Evolutionary conservation across 257 asterid species (phyloP).

Genomic region (Henckelia pumila): DNA sequence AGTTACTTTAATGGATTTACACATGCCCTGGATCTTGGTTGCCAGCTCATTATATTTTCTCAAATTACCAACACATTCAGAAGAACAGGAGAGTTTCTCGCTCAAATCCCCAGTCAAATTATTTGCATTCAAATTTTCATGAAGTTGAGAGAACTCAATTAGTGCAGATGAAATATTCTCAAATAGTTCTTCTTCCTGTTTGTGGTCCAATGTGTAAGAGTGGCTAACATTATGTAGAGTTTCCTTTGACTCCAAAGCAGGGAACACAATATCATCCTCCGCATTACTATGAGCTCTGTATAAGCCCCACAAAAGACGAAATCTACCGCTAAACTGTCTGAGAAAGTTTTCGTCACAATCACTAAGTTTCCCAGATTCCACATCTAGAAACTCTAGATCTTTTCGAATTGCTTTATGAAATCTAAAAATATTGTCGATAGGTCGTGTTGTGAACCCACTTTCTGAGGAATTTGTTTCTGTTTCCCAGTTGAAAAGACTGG

Average conservation of each 20-base stretch:
- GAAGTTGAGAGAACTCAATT: conserved; percentile 62
- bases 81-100: conserved; percentile 32
- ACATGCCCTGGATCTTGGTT: conserved; percentile 90
- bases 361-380: conserved; percentile 77
- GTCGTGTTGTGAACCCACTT: conserved; percentile 56
- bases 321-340: conserved; percentile 84
- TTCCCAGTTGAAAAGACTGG: conserved; percentile 94
- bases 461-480: conserved; percentile 50
- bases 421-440: conserved; percentile 85
- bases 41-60: conserved; percentile 74
- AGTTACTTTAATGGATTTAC: conserved; percentile 94
- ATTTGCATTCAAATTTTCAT: conserved; percentile 49
- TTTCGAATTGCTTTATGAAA: conserved; percentile 95
- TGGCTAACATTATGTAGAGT: conserved; percentile 94
- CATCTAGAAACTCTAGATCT: conserved; percentile 87
- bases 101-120: conserved; percentile 34
- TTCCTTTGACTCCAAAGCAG: conserved; percentile 92
- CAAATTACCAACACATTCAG: conserved; percentile 36
- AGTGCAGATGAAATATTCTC: conserved; percentile 88
- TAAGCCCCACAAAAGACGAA: conserved; percentile 86
- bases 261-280: conserved; percentile 96
- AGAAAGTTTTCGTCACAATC: conserved; percentile 72
- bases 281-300: conserved; percentile 98
- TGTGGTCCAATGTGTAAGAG: conserved; percentile 94
- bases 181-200: conserved; percentile 86